Evolutionary conservation across 257 asterid genomes (phyloP), one percentile per base, ranked within the genome.

Genomic region (Penstemon eatonii): DNA sequence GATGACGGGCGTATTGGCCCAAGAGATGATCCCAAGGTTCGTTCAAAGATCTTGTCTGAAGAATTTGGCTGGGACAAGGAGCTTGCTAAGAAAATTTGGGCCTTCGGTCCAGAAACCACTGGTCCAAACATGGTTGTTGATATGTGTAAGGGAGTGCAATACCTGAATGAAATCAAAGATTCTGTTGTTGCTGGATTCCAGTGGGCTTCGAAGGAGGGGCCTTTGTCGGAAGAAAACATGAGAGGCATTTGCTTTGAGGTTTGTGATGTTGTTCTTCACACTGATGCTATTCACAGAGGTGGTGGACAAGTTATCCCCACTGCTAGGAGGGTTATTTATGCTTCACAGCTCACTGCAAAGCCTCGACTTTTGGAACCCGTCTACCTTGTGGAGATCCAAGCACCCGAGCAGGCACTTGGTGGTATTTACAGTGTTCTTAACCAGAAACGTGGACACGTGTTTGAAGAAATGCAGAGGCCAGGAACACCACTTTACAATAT

Each of bases 341-440:
- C 66, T 18, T 61, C 66, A 13, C 66, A 61, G 4, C 25, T 61
- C 10, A 61, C 66, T 43, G 66, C 66, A 42, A 61, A 63, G 56
- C 68, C 68, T 11, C 68, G 68, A 2, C 56, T 63, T 19, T 38
- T 63, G 41, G 68, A 63, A 46, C 68, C 68, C 1, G 56, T 63
- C 7, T 63, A 63, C 43, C n/a, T 45, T 5, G 67, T 63, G 4
- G 54, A 63, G 56, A 63, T 63, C 43, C 68, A 63, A 18, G 56
- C 68, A 63, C 68, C 68, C 0, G 68, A 63, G 51, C 68, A 63
- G 33, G 68, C 68, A 37, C 68, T 63, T 63, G 68, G 68, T 47
- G 68, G 68, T 45, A 63, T 63, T 46, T 63, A 63, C 56, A 47
- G 68, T 45, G 68, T 63, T n/a, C 53, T 61, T 41, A 61, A 61